Percentiles rank a stretch among this genome's conserved stretches.
These are phyloP conservation scores for Kuraishia molischiana DNA, from an alignment of 805 yeast species.

Conservation along the genomic window DNA sequence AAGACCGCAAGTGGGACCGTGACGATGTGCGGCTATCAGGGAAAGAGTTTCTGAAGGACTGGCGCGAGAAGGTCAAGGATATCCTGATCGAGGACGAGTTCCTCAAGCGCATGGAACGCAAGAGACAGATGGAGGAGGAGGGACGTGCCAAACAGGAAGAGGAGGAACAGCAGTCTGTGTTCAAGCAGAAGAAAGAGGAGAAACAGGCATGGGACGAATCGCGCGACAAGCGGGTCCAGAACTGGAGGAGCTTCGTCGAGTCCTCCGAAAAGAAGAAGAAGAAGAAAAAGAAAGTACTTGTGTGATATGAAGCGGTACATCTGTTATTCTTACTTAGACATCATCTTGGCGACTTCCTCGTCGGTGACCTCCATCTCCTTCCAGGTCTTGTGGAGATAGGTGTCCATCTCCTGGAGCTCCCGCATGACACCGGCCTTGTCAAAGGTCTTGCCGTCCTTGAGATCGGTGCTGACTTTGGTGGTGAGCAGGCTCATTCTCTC, in stretches of 20 bases:
- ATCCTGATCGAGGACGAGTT: constrained; percentile 36
- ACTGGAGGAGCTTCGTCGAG: constrained; percentile 45
- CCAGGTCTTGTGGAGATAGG: constrained; percentile 18
- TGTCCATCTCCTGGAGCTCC: constrained; percentile 19
- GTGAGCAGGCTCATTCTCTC: constrained; percentile 21
- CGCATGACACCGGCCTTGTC: constrained; percentile 25
- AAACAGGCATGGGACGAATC: constrained; percentile 51
- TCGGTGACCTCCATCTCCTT: constrained; percentile 22
- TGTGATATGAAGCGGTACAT: not conserved
- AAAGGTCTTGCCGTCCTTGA: constrained; percentile 18
- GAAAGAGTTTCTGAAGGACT: constrained; percentile 24
- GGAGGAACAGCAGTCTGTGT: constrained; percentile 17
- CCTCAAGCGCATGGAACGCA: constrained; percentile 28
- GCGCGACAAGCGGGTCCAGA: constrained; percentile 45
- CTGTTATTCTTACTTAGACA: not conserved
- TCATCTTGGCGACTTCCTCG: constrained; percentile 12
- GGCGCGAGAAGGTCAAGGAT: constrained; percentile 32
- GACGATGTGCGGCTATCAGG: constrained; percentile 26
- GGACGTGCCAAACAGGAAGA: constrained; percentile 23
- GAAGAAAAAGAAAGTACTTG: constrained; percentile 26
- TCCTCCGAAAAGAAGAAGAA: constrained; percentile 36
- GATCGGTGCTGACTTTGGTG: constrained; percentile 12
- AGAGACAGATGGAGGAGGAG: constrained; percentile 31
- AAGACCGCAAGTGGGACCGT: constrained; percentile 24
- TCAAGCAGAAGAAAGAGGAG: constrained; percentile 24